phyloP scores from a whole-genome alignment of 2,329 filamentous ascomycete genomes.

The Verticillium alfalfae region DNA sequence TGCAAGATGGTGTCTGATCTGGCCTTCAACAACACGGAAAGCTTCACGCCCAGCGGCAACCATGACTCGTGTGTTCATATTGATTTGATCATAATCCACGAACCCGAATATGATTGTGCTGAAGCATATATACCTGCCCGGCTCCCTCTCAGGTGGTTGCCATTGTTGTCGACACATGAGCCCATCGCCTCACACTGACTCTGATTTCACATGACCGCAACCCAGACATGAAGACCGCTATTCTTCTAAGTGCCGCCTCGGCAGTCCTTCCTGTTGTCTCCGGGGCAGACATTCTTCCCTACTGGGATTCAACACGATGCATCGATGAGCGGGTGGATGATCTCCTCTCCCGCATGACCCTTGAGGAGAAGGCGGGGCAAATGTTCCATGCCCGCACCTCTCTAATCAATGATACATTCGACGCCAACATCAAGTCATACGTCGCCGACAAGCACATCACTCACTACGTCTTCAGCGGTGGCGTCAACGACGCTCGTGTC shows the following conservation, averaged over 20 bases:
- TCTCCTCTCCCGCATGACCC: conserved; percentile 36
- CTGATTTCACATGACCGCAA: background rate
- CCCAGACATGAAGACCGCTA: background rate
- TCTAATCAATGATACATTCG: conserved; percentile 14
- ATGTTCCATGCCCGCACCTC: conserved; percentile 34
- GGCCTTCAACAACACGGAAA: background rate
- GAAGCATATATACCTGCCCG: too few relatives aligned
- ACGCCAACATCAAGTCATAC: conserved; percentile 20
- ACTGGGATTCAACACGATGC: conserved; percentile 25
- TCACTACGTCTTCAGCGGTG: conserved; percentile 41
- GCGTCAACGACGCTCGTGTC: conserved; percentile 28
- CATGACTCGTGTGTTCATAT: background rate
- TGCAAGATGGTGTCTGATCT: background rate
- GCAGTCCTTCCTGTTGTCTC: background rate
- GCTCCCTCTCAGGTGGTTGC: background rate
- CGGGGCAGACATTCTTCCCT: conserved; percentile 3
- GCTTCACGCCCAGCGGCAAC: background rate
- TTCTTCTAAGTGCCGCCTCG: background rate
- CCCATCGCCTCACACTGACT: background rate
- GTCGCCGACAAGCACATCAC: conserved; percentile 28
- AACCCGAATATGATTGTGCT: too few relatives aligned
- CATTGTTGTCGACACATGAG: too few relatives aligned
- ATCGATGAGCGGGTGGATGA: conserved; percentile 42
- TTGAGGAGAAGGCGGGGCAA: conserved; percentile 42
- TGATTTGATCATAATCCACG: too few relatives aligned